Percentiles rank a stretch among this genome's conserved stretches.
Conservation (phyloP, 192 early-diverging fungal genomes). For the Helicostylum pulchrum region DNA sequence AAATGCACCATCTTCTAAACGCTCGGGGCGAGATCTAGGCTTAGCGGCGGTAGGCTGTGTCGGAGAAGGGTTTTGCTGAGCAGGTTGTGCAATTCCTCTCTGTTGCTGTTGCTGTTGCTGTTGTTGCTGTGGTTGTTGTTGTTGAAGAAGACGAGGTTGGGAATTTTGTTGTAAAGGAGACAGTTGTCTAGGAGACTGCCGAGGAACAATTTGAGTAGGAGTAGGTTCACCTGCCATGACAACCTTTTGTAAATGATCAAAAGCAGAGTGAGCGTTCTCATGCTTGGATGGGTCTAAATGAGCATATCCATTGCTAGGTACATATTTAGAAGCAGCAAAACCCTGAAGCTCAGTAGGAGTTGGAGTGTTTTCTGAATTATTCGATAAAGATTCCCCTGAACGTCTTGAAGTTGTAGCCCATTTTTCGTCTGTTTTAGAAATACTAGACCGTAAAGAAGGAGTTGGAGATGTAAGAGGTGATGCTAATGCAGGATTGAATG, state of each 20-base stretch:
- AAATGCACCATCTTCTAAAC: constrained; percentile 6
- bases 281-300: constrained; percentile 11
- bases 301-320: constrained; percentile 7
- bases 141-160: neutral
- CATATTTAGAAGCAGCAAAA: neutral
- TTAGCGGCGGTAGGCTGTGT: neutral
- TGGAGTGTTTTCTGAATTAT: neutral
- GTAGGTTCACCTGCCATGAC: neutral
- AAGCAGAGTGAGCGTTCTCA: constrained; percentile 8
- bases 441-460: neutral
- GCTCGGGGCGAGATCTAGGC: neutral
- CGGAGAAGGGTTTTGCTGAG: neutral
- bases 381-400: too few species aligned
- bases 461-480: constrained; percentile 8
- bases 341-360: constrained; percentile 13
- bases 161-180: neutral
- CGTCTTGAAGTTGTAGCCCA: neutral
- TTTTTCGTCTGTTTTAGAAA: neutral
- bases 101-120: neutral
- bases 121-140: neutral
- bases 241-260: constrained; percentile 7
- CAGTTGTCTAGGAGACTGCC: too few species aligned
- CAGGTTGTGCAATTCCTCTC: neutral
- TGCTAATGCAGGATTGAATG: neutral
- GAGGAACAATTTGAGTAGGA: neutral